Evolutionary conservation across 768 basidiomycete genomes (phyloP).

Genomic region (Trametes sanguinea): DNA sequence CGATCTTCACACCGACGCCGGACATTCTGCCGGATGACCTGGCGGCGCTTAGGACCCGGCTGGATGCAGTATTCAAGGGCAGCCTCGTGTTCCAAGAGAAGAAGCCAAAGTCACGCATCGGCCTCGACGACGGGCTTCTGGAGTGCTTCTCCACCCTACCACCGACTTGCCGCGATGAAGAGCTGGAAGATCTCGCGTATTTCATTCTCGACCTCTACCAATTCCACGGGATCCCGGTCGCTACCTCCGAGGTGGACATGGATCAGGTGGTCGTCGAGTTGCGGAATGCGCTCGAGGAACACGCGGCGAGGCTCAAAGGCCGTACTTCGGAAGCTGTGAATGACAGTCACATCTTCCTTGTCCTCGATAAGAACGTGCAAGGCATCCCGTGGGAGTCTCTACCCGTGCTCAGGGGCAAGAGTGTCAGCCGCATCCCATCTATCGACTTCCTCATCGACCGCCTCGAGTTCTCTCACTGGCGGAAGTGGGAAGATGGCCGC

Average conservation of each 20-base stretch:
- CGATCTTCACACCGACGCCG: slow-evolving; percentile 57
- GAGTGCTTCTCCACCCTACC: slow-evolving; percentile 85
- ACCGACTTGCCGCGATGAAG: slow-evolving; percentile 85
- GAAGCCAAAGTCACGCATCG: slow-evolving; percentile 52
- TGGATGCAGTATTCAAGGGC: slow-evolving; percentile 78
- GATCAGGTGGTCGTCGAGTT: slow-evolving; percentile 90
- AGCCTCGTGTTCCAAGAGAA: slow-evolving; percentile 61
- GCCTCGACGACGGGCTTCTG: slow-evolving; percentile 73
- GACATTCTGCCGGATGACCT: slow-evolving; percentile 48
- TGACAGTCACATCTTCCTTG: slow-evolving; percentile 81
- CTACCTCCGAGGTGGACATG: slow-evolving; percentile 89
- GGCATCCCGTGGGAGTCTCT: slow-evolving; percentile 96
- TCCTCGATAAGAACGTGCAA: slow-evolving; percentile 88
- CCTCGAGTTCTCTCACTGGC: slow-evolving; percentile 57
- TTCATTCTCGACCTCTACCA: slow-evolving; percentile 94
- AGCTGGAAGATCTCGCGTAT: slow-evolving; percentile 92
- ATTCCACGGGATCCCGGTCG: slow-evolving; percentile 87
- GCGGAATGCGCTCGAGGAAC: slow-evolving; percentile 73
- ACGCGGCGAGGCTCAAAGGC: slow-evolving; percentile 45
- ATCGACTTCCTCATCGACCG: slow-evolving; percentile 87
- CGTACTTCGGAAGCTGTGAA: slow-evolving; percentile 29
- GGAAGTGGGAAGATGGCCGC: slow-evolving; percentile 31
- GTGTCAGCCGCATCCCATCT: slow-evolving; percentile 92
- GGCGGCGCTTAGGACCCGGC: slow-evolving; percentile 57
- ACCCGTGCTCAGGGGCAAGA: slow-evolving; percentile 78